Base-by-base conservation (phyloP, 1,284 basidiomycete species). In the Melampsora occidentalis region DNA sequence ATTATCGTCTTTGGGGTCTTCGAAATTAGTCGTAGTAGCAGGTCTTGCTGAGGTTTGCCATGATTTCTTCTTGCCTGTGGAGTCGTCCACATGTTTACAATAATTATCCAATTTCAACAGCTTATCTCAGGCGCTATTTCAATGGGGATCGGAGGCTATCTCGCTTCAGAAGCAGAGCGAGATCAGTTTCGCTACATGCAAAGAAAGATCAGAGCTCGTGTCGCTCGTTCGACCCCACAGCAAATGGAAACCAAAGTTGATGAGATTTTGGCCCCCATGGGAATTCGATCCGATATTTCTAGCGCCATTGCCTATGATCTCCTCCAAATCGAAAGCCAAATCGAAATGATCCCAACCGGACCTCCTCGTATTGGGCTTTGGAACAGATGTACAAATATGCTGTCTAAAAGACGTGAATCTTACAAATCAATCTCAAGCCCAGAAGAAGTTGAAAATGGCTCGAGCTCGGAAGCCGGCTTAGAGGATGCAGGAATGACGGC, bases 101-200 rank as follows among this genome's bases (percentile, higher is more conserved):
- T n/a, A 25, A 25, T 31, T n/a, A 69, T 62, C 20, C 18, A 7
- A 18, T 31, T 57, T 69, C 33, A 31, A 14, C 79, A 81, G 76
- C 89, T 97, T 79, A 92, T 94, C 77, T 93, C 94, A 2, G 94
- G 95, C n/a, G 92, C 94, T 10, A 93, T 98, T 78, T 86, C 85
- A 20, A 99, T 98, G 96, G 95, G 95, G 78, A 91, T 98, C 67
- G 96, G 96, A 76, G 96, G 96, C 31, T 97, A 96, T 86, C 90
- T 99, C 73, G 94, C 94, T 1, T 94, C 95, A 0, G 93, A 98
- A 84, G 92, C 96, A 51, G 96, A 99, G 84, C 89, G 94, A 69
- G 94, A 97, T 83, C 92, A 96, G 73, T 81, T 79, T 49, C 78
- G 79, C 1, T 80, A 76, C 76, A 77, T 79, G 42, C 69, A 77